These are phyloP conservation scores for Flaveria bidentis DNA, from an alignment of 129 eudicot species.

Conservation along the genomic window DNA sequence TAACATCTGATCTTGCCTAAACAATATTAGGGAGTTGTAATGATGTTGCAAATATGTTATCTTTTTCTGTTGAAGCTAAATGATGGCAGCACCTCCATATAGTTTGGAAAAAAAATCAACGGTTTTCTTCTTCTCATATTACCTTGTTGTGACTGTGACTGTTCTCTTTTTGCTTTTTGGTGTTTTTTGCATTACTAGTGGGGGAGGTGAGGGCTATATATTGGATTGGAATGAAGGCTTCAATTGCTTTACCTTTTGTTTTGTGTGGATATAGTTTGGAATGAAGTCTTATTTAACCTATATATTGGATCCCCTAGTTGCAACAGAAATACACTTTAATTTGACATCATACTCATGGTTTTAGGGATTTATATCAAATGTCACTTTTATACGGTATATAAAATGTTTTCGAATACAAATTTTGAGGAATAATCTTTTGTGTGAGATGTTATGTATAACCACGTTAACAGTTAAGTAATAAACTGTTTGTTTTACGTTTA, in stretches of 20 bases:
- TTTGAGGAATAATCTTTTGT: not conserved
- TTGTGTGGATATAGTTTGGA: not conserved
- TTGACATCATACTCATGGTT: not conserved
- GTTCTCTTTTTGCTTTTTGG: not conserved
- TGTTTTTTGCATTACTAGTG: not conserved
- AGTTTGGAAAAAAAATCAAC: not conserved
- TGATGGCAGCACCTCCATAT: not conserved
- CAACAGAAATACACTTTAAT: not conserved
- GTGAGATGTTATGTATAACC: not conserved
- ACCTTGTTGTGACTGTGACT: not conserved
- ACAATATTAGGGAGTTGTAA: not conserved
- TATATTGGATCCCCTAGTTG: not conserved
- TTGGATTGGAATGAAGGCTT: constrained; percentile 3
- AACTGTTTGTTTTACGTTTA: not conserved
- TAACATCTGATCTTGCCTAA: constrained; percentile 30
- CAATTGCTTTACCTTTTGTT: not conserved
- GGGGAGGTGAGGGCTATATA: not conserved
- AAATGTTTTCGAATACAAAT: constrained; percentile 1
- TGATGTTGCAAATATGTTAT: constrained; percentile 1
- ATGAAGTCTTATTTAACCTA: constrained; percentile 10
- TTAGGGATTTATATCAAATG: not conserved
- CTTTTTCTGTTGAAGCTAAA: not conserved
- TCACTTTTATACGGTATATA: not conserved
- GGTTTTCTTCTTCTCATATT: not conserved
- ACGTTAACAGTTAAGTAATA: not conserved